phyloP scores from a whole-genome alignment of 192 early-diverging fungal genomes.

The Coemansia guatemalensis region DNA sequence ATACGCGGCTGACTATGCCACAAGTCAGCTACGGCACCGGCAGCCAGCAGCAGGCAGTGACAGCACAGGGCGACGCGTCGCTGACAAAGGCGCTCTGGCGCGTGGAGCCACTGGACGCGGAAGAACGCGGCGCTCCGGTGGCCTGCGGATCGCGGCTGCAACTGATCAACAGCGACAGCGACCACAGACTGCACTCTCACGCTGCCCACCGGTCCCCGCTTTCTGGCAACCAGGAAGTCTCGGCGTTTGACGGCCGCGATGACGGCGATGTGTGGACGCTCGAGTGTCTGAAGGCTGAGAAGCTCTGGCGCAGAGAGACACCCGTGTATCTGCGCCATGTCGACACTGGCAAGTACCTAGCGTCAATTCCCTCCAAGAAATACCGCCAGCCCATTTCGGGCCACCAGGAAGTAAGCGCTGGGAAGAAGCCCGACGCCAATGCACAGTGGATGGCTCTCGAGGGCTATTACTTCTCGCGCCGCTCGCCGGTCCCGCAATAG shows the following conservation, averaged over 20 bases:
- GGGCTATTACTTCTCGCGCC: slow-evolving; percentile 31
- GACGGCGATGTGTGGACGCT: slow-evolving; percentile 46
- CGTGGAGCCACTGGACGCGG: slow-evolving; percentile 5
- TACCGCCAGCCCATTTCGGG: slow-evolving; percentile 48
- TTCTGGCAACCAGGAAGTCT: slow-evolving; percentile 48
- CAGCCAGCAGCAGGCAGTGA: slow-evolving; percentile 53
- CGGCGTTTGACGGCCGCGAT: slow-evolving; percentile 49
- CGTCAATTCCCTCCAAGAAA: slow-evolving; percentile 39
- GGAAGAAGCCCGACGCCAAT: slow-evolving; percentile 31
- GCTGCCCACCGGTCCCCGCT: slow-evolving; percentile 40
- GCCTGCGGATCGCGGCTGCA: slow-evolving; percentile 22
- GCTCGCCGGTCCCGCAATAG: background rate
- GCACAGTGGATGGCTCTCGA: slow-evolving; percentile 50
- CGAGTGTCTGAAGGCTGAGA: slow-evolving; percentile 20
- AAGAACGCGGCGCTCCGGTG: slow-evolving; percentile 24
- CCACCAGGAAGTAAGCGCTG: slow-evolving; percentile 51
- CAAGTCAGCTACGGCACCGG: slow-evolving; percentile 54
- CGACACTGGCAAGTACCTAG: slow-evolving; percentile 37
- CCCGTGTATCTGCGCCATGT: slow-evolving; percentile 37
- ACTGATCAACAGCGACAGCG: slow-evolving; percentile 47
- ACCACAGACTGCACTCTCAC: slow-evolving; percentile 50
- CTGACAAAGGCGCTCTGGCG: slow-evolving; percentile 35
- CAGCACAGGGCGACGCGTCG: slow-evolving; percentile 23
- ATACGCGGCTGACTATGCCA: slow-evolving; percentile 38
- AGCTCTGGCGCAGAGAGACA: slow-evolving; percentile 31